phyloP scores from a whole-genome alignment of 345 rosid genomes.

The Turnera subulata region DNA sequence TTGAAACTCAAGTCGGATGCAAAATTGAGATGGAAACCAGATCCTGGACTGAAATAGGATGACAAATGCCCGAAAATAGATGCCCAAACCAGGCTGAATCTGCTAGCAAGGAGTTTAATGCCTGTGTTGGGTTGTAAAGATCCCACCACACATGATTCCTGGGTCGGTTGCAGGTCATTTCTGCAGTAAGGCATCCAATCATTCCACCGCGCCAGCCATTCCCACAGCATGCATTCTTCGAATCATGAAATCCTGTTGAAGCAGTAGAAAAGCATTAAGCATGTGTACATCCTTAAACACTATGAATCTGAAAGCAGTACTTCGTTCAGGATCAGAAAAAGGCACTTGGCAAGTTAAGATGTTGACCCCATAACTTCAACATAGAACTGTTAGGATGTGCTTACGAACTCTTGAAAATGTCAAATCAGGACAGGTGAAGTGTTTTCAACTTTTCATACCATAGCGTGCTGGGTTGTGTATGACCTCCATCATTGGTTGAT shows the following conservation, averaged over 20 bases:
- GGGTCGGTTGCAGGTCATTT: constrained; percentile 47
- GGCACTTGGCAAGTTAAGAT: too few species aligned
- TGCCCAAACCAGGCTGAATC: constrained; percentile 56
- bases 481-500: constrained; percentile 49
- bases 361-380: too few species aligned
- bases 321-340: too few species aligned
- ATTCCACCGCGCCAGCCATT: constrained; percentile 37
- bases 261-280: too few species aligned
- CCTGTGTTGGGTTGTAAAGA: constrained; percentile 53
- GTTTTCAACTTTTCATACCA: too few species aligned
- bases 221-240: constrained; percentile 50
- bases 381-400: too few species aligned
- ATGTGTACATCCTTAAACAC: too few species aligned
- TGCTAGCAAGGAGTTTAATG: constrained; percentile 47
- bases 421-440: too few species aligned
- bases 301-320: too few species aligned
- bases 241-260: constrained; percentile 46
- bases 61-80: constrained; percentile 38
- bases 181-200: constrained; percentile 50
- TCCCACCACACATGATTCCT: constrained; percentile 66
- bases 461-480: constrained; percentile 30
- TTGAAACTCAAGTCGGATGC: too few species aligned
- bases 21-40: constrained; percentile 19
- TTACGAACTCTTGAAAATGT: too few species aligned
- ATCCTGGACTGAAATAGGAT: constrained; percentile 33